phyloP scores from a whole-genome alignment of 768 basidiomycete species.

The Kwoniella sp. region DNA sequence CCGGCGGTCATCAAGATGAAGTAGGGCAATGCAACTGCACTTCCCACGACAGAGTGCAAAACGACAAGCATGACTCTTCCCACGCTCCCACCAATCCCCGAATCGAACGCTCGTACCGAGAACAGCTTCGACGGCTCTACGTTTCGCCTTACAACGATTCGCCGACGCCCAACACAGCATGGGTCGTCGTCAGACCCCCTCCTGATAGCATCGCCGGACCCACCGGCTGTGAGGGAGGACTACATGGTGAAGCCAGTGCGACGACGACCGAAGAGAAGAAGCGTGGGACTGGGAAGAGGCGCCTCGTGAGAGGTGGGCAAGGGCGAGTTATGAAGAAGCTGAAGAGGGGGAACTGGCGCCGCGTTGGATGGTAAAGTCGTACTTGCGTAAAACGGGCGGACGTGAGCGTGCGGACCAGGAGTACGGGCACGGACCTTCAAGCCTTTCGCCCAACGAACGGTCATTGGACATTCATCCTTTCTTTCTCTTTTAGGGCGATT shows the following conservation, averaged over 20 bases:
- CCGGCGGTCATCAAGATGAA: background rate
- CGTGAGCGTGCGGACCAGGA: no score
- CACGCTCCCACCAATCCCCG: background rate
- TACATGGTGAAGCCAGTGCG: no score
- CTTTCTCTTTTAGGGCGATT: no score
- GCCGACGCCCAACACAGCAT: conserved; percentile 7
- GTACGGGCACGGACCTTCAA: no score
- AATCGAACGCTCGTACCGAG: background rate
- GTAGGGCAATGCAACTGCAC: background rate
- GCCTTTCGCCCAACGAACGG: no score
- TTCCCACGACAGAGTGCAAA: background rate
- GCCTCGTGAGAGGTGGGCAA: background rate
- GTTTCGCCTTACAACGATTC: conserved; percentile 7
- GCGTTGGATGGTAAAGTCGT: no score
- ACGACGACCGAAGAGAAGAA: no score
- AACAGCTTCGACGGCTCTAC: conserved; percentile 6
- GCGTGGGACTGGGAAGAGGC: background rate
- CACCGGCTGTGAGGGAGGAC: no score
- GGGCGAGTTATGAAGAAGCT: background rate
- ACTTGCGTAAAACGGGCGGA: no score
- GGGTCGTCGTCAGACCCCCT: background rate
- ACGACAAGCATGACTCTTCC: background rate
- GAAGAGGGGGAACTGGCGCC: background rate
- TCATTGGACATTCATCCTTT: no score
- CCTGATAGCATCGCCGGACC: background rate